Evolutionary conservation across 139 green algal genomes (phyloP).

Genomic region (Edaphochlamys debaryana): DNA sequence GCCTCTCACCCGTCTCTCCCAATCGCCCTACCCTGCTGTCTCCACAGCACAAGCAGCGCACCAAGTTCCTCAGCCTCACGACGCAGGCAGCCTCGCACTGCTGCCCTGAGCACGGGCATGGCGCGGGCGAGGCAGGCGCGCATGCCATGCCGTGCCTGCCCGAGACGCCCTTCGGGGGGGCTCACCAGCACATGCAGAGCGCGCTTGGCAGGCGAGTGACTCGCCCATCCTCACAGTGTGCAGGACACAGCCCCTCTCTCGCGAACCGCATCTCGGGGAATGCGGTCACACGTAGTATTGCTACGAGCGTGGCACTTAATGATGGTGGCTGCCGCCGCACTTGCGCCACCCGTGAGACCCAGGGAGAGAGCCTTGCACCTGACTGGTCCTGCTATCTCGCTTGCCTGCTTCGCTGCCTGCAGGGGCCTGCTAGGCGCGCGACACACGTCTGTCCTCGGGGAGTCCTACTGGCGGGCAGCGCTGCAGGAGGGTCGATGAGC

Average conservation of each 20-base stretch:
- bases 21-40: neutral
- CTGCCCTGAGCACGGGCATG: neutral
- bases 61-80: slow-evolving; percentile 20
- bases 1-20: too few species aligned
- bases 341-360: too few species aligned
- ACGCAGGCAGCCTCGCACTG: neutral
- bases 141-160: slow-evolving; percentile 4
- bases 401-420: neutral
- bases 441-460: slow-evolving; percentile 18
- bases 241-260: too few species aligned
- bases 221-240: too few species aligned
- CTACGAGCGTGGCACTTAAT: too few species aligned
- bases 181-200: slow-evolving; percentile 21
- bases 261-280: too few species aligned
- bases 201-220: neutral
- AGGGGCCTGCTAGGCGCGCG: slow-evolving; percentile 16
- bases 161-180: neutral
- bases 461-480: slow-evolving; percentile 14
- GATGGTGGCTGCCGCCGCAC: too few species aligned
- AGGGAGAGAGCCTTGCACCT: too few species aligned
- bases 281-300: too few species aligned
- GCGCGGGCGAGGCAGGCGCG: neutral
- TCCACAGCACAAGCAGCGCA: slow-evolving; percentile 37
- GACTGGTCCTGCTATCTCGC: too few species aligned
- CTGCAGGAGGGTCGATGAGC: neutral